These are phyloP conservation scores for Diaporthe sp. DNA, from an alignment of 2,329 filamentous ascomycete species.

Conservation along the genomic window DNA sequence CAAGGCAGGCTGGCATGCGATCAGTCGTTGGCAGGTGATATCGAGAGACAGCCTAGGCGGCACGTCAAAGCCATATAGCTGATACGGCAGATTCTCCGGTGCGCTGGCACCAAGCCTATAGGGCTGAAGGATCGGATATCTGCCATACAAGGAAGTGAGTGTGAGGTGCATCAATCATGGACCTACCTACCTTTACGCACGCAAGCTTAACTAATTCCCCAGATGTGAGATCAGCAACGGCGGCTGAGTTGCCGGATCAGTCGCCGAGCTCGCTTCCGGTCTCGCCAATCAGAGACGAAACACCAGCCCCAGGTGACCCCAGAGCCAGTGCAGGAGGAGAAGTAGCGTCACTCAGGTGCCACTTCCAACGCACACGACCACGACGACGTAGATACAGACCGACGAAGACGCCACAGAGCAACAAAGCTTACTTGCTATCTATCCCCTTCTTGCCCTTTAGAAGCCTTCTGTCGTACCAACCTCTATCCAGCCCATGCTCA, in stretches of 20 bases:
- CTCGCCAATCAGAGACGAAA: slow-evolving; percentile 20
- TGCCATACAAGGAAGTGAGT: slow-evolving; percentile 15
- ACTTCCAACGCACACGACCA: background rate
- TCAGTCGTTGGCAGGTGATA: background rate
- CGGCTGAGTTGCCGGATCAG: background rate
- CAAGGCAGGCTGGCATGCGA: background rate
- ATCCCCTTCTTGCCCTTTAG: background rate
- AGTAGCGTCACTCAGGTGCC: background rate
- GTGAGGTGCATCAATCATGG: background rate
- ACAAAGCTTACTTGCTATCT: background rate
- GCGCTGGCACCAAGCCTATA: background rate
- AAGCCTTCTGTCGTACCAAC: background rate
- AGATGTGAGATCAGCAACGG: background rate
- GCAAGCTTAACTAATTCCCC: slow-evolving; percentile 4
- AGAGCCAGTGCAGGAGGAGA: background rate
- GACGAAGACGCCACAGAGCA: slow-evolving; percentile 1
- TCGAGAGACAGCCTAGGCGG: background rate
- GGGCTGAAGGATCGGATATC: slow-evolving; percentile 21
- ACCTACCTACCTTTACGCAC: background rate
- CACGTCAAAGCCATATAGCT: background rate
- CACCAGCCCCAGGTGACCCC: slow-evolving; percentile 11
- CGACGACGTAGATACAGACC: background rate
- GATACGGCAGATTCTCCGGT: slow-evolving; percentile 11
- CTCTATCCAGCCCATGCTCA: slow-evolving; percentile 32
- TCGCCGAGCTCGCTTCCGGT: slow-evolving; percentile 21